Evolutionary conservation across 1,284 basidiomycete genomes (phyloP).

Genomic region (Puccinia horiana): DNA sequence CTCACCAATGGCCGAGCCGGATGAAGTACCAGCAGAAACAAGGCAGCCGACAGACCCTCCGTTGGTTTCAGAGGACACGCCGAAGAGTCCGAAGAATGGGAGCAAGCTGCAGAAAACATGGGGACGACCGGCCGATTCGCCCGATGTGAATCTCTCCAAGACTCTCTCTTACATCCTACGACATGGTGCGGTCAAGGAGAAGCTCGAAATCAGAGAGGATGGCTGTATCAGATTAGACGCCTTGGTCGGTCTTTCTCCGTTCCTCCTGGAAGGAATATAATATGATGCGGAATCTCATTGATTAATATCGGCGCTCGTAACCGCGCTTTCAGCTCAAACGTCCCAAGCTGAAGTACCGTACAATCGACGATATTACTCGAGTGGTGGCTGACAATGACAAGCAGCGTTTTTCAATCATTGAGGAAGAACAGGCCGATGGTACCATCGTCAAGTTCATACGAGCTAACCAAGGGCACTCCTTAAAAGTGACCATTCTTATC

Average conservation of each 20-base stretch:
- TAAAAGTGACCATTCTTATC: constrained; percentile 64
- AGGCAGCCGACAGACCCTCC: not conserved
- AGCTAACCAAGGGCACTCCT: constrained; percentile 90
- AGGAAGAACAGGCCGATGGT: constrained; percentile 49
- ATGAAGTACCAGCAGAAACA: not conserved
- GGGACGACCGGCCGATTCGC: constrained; percentile 60
- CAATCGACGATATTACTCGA: constrained; percentile 67
- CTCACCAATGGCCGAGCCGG: not conserved
- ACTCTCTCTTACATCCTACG: constrained; percentile 79
- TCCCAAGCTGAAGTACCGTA: constrained; percentile 65
- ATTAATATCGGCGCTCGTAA: not conserved
- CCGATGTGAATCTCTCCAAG: constrained; percentile 67
- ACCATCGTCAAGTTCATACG: constrained; percentile 75
- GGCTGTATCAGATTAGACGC: constrained; percentile 75
- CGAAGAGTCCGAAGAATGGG: not conserved
- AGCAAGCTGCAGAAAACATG: constrained; percentile 38
- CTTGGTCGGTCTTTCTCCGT: constrained; percentile 62
- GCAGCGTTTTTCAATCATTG: constrained; percentile 65
- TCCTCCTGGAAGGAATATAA: constrained; percentile 8
- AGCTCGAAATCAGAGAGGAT: constrained; percentile 72
- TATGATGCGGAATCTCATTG: not conserved
- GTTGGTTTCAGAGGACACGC: not conserved
- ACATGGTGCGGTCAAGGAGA: constrained; percentile 77
- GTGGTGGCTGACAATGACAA: constrained; percentile 77
- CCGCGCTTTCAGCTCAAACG: constrained; percentile 62